A percentile compares a stretch with the other conserved stretches of the same genome.
These are phyloP conservation scores for Exophiala bonariae DNA, from an alignment of 2,329 filamentous ascomycete species.

Conservation along the genomic window DNA sequence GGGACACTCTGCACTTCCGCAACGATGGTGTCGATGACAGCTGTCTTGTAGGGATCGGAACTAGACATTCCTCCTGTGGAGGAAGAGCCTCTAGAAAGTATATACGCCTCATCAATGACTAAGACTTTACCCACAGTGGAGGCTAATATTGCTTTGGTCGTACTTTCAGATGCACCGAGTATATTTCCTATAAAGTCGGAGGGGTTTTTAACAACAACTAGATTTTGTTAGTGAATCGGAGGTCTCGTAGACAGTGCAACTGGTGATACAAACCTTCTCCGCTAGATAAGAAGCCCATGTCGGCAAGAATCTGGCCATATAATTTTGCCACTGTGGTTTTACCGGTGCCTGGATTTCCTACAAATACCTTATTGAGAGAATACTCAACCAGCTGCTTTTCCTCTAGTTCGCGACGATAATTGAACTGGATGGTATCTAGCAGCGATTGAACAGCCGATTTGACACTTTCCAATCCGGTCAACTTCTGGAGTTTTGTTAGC, in stretches of 20 bases:
- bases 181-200: conserved; percentile 68
- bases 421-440: conserved; percentile 61
- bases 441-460: conserved; percentile 62
- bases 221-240: conserved; percentile 7
- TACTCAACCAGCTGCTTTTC: conserved; percentile 62
- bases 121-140: conserved; percentile 70
- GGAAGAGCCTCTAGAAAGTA: conserved; percentile 44
- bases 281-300: conserved; percentile 66
- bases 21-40: conserved; percentile 72
- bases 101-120: conserved; percentile 79
- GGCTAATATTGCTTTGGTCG: conserved; percentile 71
- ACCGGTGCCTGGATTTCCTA: conserved; percentile 72
- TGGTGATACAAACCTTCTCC: conserved; percentile 57
- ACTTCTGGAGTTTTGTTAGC: conserved; percentile 57
- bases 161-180: conserved; percentile 67
- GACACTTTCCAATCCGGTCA: conserved; percentile 63
- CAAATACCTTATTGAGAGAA: conserved; percentile 67
- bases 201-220: conserved; percentile 70
- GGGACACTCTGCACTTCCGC: conserved; percentile 69
- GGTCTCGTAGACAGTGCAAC: neutral
- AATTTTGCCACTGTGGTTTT: conserved; percentile 75
- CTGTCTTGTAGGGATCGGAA: conserved; percentile 57
- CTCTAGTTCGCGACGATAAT: conserved; percentile 65
- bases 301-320: conserved; percentile 67
- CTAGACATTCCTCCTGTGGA: conserved; percentile 26